Base-by-base conservation (phyloP, 2,329 filamentous ascomycete genomes). In the Cladophialophora exuberans region DNA sequence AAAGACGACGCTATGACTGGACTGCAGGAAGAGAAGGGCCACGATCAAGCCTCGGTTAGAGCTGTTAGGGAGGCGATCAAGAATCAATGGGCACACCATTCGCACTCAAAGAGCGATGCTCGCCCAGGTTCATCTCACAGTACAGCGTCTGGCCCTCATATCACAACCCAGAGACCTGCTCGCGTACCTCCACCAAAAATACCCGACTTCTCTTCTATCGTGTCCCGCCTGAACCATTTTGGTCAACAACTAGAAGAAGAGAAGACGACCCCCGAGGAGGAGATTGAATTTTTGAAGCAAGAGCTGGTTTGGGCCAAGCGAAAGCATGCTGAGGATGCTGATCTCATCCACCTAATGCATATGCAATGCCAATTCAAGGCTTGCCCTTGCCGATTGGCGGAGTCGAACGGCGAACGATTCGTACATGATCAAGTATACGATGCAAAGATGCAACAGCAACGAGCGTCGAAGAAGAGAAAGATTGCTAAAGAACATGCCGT, bases 221-320 rank as follows among this genome's bases (percentile, higher is more conserved):
- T 50, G 28, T 51, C 49, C 35, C 39, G 30, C 13, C 25, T 56
- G 13, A 45, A 56, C n/a, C 28, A 35, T 18, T 43, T 46, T 49
- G 54, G 57, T 28, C 58, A 61, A 36, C 43, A 63, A 6, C 62
- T 65, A 39, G 66, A 68, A 38, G 66, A 67, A 36, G 60, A 60
- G 20, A 60, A 66, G 25, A 56, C 66, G 17, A 52, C 63, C 11
- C 53, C 62, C 33, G 63, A 72, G 6, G 76, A 76, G 58, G 67
- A 73, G n/a, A 62, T 84, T 18, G 64, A 70, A 2, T 65, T 70
- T 2, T 59, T 78, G 9, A 73, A 77, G 54, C 73, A 80, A 38
- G 76, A 83, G 52, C 72, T 86, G 3, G 66, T 71, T 22, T 68
- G 69, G 25, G 82, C 85, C 66, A 76, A 73, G 61, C 74, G 81